phyloP scores from a whole-genome alignment of 805 yeast species.

The Ogataea methanolica region DNA sequence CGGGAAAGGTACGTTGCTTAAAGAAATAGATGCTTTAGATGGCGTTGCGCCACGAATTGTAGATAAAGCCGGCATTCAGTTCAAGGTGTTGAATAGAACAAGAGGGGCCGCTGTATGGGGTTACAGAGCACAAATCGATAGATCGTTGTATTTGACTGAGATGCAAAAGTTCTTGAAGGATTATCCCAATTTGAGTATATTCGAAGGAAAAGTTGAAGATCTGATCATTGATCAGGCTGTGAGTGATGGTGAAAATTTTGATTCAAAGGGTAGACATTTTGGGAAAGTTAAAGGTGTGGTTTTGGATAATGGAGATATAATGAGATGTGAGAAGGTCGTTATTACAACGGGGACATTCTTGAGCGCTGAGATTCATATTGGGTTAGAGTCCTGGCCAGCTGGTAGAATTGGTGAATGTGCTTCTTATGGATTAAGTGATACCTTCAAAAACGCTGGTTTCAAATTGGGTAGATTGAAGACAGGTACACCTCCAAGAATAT shows the following conservation, averaged over 20 bases:
- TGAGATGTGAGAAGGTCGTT: slow-evolving; percentile 65
- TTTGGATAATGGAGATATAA: slow-evolving; percentile 57
- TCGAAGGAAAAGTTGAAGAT: slow-evolving; percentile 81
- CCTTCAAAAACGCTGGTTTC: slow-evolving; percentile 75
- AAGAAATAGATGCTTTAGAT: slow-evolving; percentile 95
- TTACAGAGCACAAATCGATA: slow-evolving; percentile 93
- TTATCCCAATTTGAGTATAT: slow-evolving; percentile 53
- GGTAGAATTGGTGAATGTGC: slow-evolving; percentile 94
- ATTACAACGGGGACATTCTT: slow-evolving; percentile 95
- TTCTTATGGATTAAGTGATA: slow-evolving; percentile 80
- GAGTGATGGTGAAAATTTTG: slow-evolving; percentile 2
- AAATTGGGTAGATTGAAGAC: slow-evolving; percentile 86
- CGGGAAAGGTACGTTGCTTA: slow-evolving; percentile 88
- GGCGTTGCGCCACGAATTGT: slow-evolving; percentile 87
- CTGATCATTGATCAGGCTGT: slow-evolving; percentile 52
- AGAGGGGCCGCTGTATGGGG: slow-evolving; percentile 99
- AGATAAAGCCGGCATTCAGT: slow-evolving; percentile 90
- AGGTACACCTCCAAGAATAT: slow-evolving; percentile 93
- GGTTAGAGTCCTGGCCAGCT: slow-evolving; percentile 72
- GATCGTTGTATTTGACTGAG: slow-evolving; percentile 68
- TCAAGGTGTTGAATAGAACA: slow-evolving; percentile 76
- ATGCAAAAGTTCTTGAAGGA: slow-evolving; percentile 66
- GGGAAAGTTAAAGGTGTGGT: slow-evolving; percentile 67
- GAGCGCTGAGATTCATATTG: slow-evolving; percentile 93
- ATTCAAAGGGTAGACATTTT: slow-evolving; percentile 35